Evolutionary conservation across 2,329 filamentous ascomycete species (phyloP).

Genomic region (Pestalotiopsis sp.): DNA sequence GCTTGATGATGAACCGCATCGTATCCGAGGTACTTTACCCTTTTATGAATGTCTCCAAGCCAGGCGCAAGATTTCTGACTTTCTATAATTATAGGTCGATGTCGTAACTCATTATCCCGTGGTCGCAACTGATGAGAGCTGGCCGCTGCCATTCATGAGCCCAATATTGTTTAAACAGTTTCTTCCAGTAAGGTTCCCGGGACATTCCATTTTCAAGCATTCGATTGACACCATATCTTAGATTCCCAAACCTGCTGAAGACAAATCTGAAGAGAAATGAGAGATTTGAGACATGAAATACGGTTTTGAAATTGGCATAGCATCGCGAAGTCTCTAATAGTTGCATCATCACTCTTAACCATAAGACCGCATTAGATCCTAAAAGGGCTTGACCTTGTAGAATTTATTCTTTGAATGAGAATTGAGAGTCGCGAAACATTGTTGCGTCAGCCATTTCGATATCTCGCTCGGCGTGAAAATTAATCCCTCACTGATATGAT

Average conservation of each 20-base stretch:
- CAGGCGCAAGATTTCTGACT: neutral
- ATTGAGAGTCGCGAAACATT: no score
- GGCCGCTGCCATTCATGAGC: constrained; percentile 1
- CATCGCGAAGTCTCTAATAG: neutral
- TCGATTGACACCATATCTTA: neutral
- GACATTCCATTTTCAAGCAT: neutral
- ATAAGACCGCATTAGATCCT: no score
- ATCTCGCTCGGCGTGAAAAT: no score
- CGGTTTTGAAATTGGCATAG: neutral
- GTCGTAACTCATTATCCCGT: neutral
- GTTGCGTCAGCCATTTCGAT: no score
- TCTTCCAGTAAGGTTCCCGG: neutral
- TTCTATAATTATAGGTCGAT: neutral
- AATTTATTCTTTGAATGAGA: no score
- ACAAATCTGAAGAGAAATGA: neutral
- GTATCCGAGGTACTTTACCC: neutral
- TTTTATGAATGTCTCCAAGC: neutral
- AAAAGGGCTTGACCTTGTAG: no score
- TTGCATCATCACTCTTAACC: neutral
- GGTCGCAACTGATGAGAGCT: constrained; percentile 2
- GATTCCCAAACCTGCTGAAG: neutral
- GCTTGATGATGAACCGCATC: constrained; percentile 1
- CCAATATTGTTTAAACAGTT: neutral
- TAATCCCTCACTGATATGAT: no score
- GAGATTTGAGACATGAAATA: neutral